Base-by-base conservation (phyloP, 106 monocot genomes). In the Phalaenopsis equestris region DNA sequence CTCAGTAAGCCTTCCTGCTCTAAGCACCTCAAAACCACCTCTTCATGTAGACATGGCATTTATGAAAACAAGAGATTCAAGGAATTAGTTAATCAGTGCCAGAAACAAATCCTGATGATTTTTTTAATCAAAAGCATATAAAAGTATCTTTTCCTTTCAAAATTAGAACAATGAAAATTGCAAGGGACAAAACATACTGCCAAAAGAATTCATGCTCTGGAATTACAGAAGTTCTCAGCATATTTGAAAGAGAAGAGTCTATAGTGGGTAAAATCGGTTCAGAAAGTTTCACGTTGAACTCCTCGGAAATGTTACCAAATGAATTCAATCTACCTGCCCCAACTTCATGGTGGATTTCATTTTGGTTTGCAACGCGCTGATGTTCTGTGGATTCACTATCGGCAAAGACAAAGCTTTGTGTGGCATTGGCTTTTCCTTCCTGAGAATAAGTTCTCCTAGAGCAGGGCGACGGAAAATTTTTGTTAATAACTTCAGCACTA, bases 21-120 rank as follows among this genome's bases (percentile, higher is more conserved):
- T 87, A 41, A 87, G 73, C 61, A 99, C 81, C 82, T 92, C 88
- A 81, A 99, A 99, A 76, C 85, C 77, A 83, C 98, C 98, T 83
- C 94, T 96, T 88, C 79, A 86, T 65, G 41, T 8, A 74, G 42
- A 43, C 42, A 12, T 19, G 43, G 70, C 37, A 38, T 37, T 56
- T 55, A 84, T 77, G 47, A n/a, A 79, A 56, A 41, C 23, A 42
- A 56, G 42, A 23, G 42, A 67, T 45, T 64, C 21, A 57, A 64
- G 10, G 43, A 72, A 19, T 21, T n/a, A 18, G 65, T 30, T 61
- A 36, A 49, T 67, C 21, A 67, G 74, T 7, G 15, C 8, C 70
- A 70, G 23, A 78, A 41, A 15, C 36, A 52, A 36, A 61, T 36
- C 75, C 47, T 76, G 39, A n/a, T 2, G 72, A 1, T n/a, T 23